Percentiles rank a stretch among this genome's conserved stretches.
Evolutionary conservation across 208 protist genomes (phyloP).

Genomic region (Tritrichomonas foetus): DNA sequence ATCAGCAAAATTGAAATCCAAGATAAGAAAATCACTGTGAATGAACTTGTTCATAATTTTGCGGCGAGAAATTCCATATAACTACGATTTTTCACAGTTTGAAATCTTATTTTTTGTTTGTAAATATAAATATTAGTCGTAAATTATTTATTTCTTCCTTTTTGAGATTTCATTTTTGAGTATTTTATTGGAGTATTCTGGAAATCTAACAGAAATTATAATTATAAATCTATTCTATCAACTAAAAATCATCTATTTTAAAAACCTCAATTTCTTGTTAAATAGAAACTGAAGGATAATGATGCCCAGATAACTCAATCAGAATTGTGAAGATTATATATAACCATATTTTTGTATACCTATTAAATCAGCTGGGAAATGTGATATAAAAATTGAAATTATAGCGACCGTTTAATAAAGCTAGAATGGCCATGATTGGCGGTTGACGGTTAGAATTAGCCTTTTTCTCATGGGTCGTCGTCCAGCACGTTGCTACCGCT

Average conservation of each 20-base stretch:
- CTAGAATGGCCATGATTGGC: background rate
- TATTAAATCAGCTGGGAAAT: background rate
- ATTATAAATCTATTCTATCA: background rate
- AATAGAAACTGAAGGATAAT: background rate
- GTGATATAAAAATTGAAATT: background rate
- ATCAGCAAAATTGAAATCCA: too few species aligned
- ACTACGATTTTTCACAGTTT: too few species aligned
- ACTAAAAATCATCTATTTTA: background rate
- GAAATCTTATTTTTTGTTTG: too few species aligned
- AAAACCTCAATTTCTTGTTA: background rate
- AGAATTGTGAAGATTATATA: background rate
- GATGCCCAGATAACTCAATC: background rate
- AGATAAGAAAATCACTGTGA: too few species aligned
- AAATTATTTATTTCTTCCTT: background rate
- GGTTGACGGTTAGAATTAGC: background rate
- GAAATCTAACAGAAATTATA: background rate
- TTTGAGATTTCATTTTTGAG: background rate
- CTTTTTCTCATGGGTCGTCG: slow-evolving; percentile 64
- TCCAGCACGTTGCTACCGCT: slow-evolving; percentile 76
- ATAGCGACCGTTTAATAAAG: background rate
- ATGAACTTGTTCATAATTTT: too few species aligned
- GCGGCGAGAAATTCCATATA: too few species aligned
- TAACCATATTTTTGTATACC: too few species aligned
- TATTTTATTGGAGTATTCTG: background rate
- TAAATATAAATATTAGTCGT: background rate